Conservation (phyloP, 345 rosid species). For the Citrus mangshanensis region DNA sequence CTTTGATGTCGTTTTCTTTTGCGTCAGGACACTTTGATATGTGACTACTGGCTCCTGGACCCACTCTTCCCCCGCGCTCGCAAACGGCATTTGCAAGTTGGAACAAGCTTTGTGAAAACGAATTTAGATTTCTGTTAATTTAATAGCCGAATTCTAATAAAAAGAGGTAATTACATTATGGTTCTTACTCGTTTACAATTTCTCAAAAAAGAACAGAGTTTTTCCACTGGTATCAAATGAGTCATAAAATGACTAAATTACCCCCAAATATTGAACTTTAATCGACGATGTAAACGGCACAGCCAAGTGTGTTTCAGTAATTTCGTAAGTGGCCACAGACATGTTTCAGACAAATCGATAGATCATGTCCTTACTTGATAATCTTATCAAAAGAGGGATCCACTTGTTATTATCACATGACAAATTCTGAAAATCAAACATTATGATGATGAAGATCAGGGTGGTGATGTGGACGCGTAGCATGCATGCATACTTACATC, state of each 20-base stretch:
- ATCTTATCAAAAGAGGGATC: background rate
- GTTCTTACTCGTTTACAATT: background rate
- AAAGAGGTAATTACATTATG: too few species aligned
- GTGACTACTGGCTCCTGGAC: background rate
- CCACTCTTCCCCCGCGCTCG: background rate
- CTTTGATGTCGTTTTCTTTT: slow-evolving; percentile 17
- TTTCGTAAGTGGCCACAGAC: background rate
- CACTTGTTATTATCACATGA: background rate
- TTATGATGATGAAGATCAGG: background rate
- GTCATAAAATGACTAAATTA: background rate
- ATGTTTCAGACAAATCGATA: background rate
- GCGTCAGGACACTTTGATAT: background rate
- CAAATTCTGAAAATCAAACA: background rate
- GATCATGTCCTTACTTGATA: background rate
- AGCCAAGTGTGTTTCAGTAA: background rate
- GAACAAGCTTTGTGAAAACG: background rate
- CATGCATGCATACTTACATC: background rate
- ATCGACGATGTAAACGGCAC: too few species aligned
- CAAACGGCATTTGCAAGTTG: background rate
- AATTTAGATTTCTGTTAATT: background rate
- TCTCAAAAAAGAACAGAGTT: background rate
- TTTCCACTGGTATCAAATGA: background rate
- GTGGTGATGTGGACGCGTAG: background rate
- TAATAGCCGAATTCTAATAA: background rate
- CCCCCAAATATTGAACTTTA: background rate